phyloP scores from a whole-genome alignment of 176 grass and related monocot genomes.

The Rhynchospora tenuis region DNA sequence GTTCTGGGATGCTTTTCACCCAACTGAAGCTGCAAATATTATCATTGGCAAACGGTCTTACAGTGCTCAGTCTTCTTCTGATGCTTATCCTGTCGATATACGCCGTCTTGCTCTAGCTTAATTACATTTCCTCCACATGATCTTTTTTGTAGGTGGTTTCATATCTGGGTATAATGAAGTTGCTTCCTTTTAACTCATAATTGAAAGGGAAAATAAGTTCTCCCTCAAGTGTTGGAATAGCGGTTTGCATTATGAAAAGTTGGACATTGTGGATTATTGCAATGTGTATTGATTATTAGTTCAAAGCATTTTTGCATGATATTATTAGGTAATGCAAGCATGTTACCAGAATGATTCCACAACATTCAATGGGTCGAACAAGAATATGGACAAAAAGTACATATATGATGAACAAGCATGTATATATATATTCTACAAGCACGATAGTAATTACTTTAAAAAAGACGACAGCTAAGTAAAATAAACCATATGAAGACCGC shows the following conservation, averaged over 20 bases:
- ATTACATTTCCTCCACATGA: not conserved
- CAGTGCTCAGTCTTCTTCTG: slow-evolving; percentile 41
- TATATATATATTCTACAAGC: not conserved
- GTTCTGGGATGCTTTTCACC: slow-evolving; percentile 98
- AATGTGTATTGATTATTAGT: not conserved
- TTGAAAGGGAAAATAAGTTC: not conserved
- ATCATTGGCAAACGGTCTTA: slow-evolving; percentile 60
- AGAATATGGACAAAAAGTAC: not conserved
- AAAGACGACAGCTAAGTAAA: not conserved
- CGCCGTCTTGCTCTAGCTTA: slow-evolving; percentile 47
- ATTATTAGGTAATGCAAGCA: not conserved
- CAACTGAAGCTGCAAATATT: slow-evolving; percentile 75
- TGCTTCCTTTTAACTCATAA: not conserved
- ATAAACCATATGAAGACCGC: not conserved
- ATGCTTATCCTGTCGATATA: slow-evolving; percentile 78
- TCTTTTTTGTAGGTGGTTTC: not conserved
- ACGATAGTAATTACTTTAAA: not conserved
- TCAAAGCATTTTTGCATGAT: not conserved
- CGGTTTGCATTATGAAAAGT: not conserved
- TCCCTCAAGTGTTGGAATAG: slow-evolving; percentile 1
- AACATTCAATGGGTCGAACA: not conserved
- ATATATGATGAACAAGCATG: not conserved
- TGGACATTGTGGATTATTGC: not conserved
- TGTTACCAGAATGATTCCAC: not conserved
- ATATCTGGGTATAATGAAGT: not conserved